A percentile compares a stretch with the other conserved stretches of the same genome.
phyloP scores from a whole-genome alignment of 2,329 filamentous ascomycete genomes.

The Ophiosphaerella herpotricha region DNA sequence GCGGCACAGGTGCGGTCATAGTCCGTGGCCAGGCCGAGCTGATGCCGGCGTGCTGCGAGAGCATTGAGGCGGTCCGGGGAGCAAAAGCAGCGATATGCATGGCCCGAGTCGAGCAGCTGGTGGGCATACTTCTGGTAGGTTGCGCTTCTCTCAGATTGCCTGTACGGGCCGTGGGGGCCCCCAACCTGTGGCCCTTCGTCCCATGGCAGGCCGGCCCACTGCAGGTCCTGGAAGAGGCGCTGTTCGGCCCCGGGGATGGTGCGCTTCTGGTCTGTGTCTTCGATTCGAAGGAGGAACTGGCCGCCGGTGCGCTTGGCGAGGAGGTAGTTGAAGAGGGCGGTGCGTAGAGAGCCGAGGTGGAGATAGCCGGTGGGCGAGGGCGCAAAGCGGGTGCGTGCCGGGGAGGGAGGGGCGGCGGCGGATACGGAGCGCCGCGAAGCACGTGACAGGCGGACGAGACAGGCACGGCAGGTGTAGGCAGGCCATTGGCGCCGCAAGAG shows the following conservation, averaged over 20 bases:
- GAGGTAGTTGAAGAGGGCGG: constrained; percentile 93
- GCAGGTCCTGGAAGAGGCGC: constrained; percentile 75
- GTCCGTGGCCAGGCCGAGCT: constrained; percentile 61
- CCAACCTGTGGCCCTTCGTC: constrained; percentile 88
- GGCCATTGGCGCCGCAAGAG: constrained; percentile 26
- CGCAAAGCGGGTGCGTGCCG: constrained; percentile 78
- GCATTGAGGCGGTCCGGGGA: constrained; percentile 69
- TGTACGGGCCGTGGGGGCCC: constrained; percentile 84
- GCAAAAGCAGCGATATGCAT: constrained; percentile 95
- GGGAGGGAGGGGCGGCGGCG: constrained; percentile 23
- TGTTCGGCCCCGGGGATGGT: constrained; percentile 80
- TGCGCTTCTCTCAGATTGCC: constrained; percentile 77
- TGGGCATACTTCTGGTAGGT: constrained; percentile 75
- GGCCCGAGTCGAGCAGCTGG: constrained; percentile 68
- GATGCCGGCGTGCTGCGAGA: constrained; percentile 67
- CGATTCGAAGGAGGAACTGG: constrained; percentile 86
- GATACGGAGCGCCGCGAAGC: constrained; percentile 20
- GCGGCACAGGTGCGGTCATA: constrained; percentile 76
- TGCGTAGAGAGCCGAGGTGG: constrained; percentile 88
- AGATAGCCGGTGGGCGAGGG: constrained; percentile 94
- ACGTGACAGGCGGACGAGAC: constrained; percentile 26
- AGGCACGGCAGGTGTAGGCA: constrained; percentile 36
- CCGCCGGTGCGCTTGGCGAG: constrained; percentile 86
- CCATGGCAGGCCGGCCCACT: constrained; percentile 90
- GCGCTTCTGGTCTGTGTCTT: constrained; percentile 93